phyloP scores from a whole-genome alignment of 169 alveolate species.

The Amoebophrya sp. region DNA sequence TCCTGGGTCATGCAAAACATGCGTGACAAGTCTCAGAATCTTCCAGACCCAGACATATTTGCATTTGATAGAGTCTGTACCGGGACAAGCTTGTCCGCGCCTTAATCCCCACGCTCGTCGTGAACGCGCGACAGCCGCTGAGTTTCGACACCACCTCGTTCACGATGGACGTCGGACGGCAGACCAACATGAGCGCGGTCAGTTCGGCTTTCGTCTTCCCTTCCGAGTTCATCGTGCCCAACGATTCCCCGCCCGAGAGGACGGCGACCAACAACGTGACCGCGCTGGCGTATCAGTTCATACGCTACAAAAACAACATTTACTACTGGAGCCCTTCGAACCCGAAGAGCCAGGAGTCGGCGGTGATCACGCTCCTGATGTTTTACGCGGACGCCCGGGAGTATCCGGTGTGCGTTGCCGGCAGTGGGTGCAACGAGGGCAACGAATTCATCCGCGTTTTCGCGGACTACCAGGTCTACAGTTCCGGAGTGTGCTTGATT shows the following conservation, averaged over 20 bases:
- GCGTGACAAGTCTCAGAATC: no score
- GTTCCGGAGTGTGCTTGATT: not conserved
- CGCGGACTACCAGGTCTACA: not conserved
- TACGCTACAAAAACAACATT: not conserved
- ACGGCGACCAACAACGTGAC: not conserved
- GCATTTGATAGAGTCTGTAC: no score
- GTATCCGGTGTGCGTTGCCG: not conserved
- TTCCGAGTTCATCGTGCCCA: not conserved
- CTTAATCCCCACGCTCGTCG: not conserved
- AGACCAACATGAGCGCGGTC: conserved; percentile 15
- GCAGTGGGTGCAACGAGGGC: not conserved
- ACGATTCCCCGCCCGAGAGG: not conserved
- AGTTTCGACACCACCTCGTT: not conserved
- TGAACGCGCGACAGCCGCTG: not conserved
- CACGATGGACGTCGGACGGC: not conserved
- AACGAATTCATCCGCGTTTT: conserved; percentile 27
- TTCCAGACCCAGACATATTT: no score
- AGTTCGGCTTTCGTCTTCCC: not conserved
- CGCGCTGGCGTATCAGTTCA: not conserved
- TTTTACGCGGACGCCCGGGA: not conserved
- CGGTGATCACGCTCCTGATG: not conserved
- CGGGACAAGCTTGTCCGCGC: not conserved
- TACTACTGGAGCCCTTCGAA: not conserved
- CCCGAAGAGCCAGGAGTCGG: not conserved
- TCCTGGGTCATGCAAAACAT: no score